A percentile compares a stretch with the other conserved stretches of the same genome.
Conservation (phyloP, 352 stramenopile species). For the Globisporangium polare region DNA sequence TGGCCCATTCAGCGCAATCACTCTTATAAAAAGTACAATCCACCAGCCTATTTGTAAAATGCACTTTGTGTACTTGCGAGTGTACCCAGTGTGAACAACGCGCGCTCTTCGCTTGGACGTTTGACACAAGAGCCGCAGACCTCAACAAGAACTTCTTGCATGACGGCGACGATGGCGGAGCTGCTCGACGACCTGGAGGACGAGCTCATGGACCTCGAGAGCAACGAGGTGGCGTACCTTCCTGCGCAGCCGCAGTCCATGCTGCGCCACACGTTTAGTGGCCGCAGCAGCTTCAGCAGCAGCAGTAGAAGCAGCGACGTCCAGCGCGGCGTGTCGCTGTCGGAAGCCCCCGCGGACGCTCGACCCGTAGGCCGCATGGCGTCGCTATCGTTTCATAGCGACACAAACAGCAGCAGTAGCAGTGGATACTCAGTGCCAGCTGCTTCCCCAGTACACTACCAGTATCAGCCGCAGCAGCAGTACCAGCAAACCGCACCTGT, state of each 20-base stretch:
- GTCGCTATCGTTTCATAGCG: not conserved
- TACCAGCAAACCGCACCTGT: constrained; percentile 3
- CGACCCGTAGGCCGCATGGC: not conserved
- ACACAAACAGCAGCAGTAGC: not conserved
- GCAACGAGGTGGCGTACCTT: constrained; percentile 57
- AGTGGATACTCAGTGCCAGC: not conserved
- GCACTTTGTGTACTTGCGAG: too few relatives aligned
- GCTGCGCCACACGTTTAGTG: constrained; percentile 17
- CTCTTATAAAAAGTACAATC: too few relatives aligned
- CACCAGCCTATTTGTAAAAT: too few relatives aligned
- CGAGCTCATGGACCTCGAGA: constrained; percentile 61
- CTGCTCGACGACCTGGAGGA: constrained; percentile 38
- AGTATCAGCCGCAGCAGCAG: not conserved
- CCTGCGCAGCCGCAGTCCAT: constrained; percentile 19
- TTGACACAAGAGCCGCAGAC: constrained; percentile 1
- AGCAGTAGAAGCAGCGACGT: constrained; percentile 12
- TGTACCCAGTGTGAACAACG: too few relatives aligned
- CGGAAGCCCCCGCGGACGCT: not conserved
- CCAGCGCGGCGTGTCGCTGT: constrained; percentile 8
- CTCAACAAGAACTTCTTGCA: not conserved
- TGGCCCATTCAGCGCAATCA: too few relatives aligned
- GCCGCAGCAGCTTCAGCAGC: constrained; percentile 10
- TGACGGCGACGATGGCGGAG: constrained; percentile 9
- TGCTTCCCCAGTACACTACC: not conserved
- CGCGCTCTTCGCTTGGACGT: not conserved